Percentiles rank a stretch among this genome's conserved stretches.
These are phyloP conservation scores for Polychaeton citri DNA, from an alignment of 2,329 filamentous ascomycete genomes.

Conservation along the genomic window DNA sequence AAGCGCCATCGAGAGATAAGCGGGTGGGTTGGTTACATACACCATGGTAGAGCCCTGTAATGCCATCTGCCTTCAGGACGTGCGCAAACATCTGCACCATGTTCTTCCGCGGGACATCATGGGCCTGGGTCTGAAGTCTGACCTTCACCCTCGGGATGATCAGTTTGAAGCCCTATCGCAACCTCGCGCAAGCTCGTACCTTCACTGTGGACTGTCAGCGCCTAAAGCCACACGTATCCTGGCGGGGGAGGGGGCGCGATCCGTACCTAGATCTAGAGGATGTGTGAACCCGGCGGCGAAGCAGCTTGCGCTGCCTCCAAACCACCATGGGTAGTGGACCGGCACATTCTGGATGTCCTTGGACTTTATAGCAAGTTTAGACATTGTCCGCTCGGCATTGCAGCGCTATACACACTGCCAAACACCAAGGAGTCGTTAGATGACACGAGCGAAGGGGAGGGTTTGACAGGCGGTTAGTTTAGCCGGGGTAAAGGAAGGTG, in stretches of 20 bases:
- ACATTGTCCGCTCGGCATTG: conserved; percentile 26
- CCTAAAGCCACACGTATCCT: too few relatives aligned
- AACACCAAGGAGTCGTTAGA: too few relatives aligned
- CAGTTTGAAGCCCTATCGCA: not conserved
- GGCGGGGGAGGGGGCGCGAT: not conserved
- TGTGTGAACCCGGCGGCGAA: conserved; percentile 87
- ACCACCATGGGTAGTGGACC: conserved; percentile 54
- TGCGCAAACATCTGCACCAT: conserved; percentile 80
- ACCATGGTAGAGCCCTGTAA: conserved; percentile 75
- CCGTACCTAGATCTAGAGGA: conserved; percentile 77
- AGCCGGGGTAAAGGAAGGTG: too few relatives aligned
- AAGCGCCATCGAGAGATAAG: not conserved
- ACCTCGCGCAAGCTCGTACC: conserved; percentile 18
- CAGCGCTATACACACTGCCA: too few relatives aligned
- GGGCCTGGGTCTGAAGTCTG: conserved; percentile 70
- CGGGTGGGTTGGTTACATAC: conserved; percentile 30
- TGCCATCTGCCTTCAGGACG: conserved; percentile 61
- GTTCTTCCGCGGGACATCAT: conserved; percentile 55
- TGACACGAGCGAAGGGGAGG: too few relatives aligned
- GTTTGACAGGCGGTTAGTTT: too few relatives aligned
- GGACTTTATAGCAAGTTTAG: conserved; percentile 28
- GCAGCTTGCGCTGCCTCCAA: conserved; percentile 87
- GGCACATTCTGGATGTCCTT: conserved; percentile 27
- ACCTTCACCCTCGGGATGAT: conserved; percentile 40
- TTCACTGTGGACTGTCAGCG: conserved; percentile 24